Evolutionary conservation across 1,284 basidiomycete species (phyloP).

Genomic region (Meira nashicola): DNA sequence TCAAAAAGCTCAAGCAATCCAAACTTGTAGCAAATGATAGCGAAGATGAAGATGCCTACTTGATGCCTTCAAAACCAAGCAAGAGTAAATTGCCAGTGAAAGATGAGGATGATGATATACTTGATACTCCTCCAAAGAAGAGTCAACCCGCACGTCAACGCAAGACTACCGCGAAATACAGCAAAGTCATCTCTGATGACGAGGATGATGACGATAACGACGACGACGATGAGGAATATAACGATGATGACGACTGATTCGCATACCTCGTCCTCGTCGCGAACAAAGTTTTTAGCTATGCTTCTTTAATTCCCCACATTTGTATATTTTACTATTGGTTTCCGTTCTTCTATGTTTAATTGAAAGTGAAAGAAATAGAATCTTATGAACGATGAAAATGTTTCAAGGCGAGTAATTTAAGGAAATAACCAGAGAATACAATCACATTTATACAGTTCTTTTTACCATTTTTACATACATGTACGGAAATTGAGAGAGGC

Average conservation of each 20-base stretch:
- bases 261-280: not conserved
- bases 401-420: too few relatives aligned
- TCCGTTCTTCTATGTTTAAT: too few relatives aligned
- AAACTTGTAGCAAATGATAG: not conserved
- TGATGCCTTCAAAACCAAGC: not conserved
- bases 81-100: not conserved
- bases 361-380: too few relatives aligned
- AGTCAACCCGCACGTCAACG: not conserved
- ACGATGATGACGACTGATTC: not conserved
- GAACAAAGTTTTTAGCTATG: too few relatives aligned
- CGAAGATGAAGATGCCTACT: conserved; percentile 7
- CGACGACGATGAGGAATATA: conserved; percentile 1
- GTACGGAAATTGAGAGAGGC: too few relatives aligned
- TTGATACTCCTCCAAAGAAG: conserved; percentile 9
- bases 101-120: conserved; percentile 7
- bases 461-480: too few relatives aligned
- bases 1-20: conserved; percentile 2
- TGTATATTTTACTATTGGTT: too few relatives aligned
- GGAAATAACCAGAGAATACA: too few relatives aligned
- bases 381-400: too few relatives aligned
- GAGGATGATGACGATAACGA: conserved; percentile 2
- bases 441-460: too few relatives aligned
- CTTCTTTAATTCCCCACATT: too few relatives aligned
- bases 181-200: not conserved
- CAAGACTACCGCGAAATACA: conserved; percentile 4